Base-by-base conservation (phyloP, 768 basidiomycete species). In the Mycena haematopus region DNA sequence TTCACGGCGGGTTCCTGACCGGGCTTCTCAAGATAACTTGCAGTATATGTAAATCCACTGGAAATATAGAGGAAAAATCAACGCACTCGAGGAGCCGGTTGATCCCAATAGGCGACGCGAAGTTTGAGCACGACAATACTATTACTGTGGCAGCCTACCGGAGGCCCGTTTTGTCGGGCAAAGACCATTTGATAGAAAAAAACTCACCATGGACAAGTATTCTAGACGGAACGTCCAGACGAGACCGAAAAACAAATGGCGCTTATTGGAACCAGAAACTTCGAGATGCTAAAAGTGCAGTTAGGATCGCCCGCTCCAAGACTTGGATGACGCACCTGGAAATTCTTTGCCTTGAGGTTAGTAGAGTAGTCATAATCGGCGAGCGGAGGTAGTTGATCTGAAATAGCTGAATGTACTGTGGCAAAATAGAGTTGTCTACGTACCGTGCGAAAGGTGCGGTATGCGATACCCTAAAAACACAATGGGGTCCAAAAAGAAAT, bases 371-470 rank as follows among this genome's bases (percentile, higher is more conserved):
- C 89, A 54, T 86, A 83, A 63, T 89, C 86, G 3, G 83, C 82
- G 73, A 90, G 82, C 6, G 85, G 86, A 15, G 88, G 88, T 52
- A 89, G 73, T 58, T 88, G 71, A 52, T 89, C 86, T 49, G 40
- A 44, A 31, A 29, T 29, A 19, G 6, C 13, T 58, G 9, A 54
- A 50, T 22, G 6, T 11, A 45, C 19, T 19, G 56, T 13, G 4
- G 24, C 3, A 21, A n/a, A 1, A 40, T 36, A 33, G 19, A n/a
- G 11, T 29, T 13, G 22, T 24, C 24, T 10, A 59, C 61, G 1
- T 3, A 66, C 65, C 65, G 14, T 74, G 72, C 1, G 80, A 65
- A 2, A 87, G 65, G 68, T 84, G 84, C 10, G 79, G 66, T 14
- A 80, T 67, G 11, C 76, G 71, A 61, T 79, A 79, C 0, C 79